Base-by-base conservation (phyloP, 371 early-diverging fungal genomes). In the Amoeboaphelidium occidentale region DNA sequence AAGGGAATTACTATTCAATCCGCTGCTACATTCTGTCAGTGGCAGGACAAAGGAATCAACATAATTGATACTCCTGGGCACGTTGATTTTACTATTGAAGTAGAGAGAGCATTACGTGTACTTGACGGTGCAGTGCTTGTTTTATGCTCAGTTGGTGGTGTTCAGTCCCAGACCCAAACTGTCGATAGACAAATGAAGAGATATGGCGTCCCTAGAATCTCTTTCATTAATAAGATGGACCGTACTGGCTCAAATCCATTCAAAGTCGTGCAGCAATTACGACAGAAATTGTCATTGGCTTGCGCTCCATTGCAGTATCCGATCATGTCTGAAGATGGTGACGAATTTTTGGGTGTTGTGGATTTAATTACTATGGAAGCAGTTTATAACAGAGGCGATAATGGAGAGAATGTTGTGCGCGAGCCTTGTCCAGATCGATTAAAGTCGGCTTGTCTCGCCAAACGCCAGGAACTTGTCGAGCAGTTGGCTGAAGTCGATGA, bases 171-270 rank as follows among this genome's bases (percentile, higher is more conserved):
- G 71, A 93, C 93, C 22, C 88, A 88, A 52, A 96, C 94, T 10
- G 94, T 96, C 23, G 91, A 90, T 63, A 79, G 84, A 54, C 87
- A 87, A 59, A 84, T 83, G 85, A 79, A 78, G 65, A 75, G 84
- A 51, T 84, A 86, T 61, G 73, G 74, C 54, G 81, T 86, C 32
- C 85, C 85, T 12, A 74, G 88, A 55, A 76, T 81, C 51, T 76
- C 77, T 46, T 84, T 85, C 51, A 76, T 88, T 56, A 87, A 84
- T 73, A 87, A 84, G 69, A 77, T 84, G 81, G 85, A 85, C 65
- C 74, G 50, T 82, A 81, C 86, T 46, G 94, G 94, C 54, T 84
- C 94, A 14, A 92, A 93, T 57, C 91, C 94, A 0, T 74, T 69
- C 67, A 76, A 85, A 56, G 82, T 91, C 27, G 73, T 91, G 53